phyloP scores from a whole-genome alignment of 257 asterid species.

The Solanum ossicruentum region DNA sequence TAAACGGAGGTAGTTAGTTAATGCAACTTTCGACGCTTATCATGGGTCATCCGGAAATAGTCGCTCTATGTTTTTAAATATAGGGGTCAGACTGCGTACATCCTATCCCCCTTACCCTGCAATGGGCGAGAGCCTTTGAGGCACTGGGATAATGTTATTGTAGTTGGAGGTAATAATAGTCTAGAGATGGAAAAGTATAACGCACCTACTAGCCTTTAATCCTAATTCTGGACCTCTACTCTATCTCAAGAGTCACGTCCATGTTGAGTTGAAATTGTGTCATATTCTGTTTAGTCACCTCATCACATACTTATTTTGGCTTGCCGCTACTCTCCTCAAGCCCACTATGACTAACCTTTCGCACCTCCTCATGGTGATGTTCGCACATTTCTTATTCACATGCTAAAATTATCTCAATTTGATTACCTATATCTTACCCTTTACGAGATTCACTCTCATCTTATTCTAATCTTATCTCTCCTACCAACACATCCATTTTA shows the following conservation, averaged over 20 bases:
- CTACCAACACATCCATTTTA: too few relatives aligned
- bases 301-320: not conserved
- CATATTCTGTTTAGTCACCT: not conserved
- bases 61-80: too few relatives aligned
- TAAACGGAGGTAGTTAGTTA: too few relatives aligned
- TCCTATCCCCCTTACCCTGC: too few relatives aligned
- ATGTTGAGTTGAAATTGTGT: too few relatives aligned
- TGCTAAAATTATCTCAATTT: not conserved
- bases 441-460: not conserved
- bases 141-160: too few relatives aligned
- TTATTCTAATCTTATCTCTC: not conserved
- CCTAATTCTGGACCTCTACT: not conserved
- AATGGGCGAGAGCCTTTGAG: too few relatives aligned
- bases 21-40: too few relatives aligned
- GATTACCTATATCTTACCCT: not conserved
- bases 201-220: not conserved
- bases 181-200: not conserved
- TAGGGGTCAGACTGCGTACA: too few relatives aligned
- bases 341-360: not conserved
- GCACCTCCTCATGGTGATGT: not conserved
- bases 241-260: too few relatives aligned
- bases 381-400: not conserved
- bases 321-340: not conserved
- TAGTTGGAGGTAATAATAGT: too few relatives aligned
- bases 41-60: too few relatives aligned